Base-by-base conservation (phyloP, 2,329 filamentous ascomycete genomes). In the Alternaria sp. region DNA sequence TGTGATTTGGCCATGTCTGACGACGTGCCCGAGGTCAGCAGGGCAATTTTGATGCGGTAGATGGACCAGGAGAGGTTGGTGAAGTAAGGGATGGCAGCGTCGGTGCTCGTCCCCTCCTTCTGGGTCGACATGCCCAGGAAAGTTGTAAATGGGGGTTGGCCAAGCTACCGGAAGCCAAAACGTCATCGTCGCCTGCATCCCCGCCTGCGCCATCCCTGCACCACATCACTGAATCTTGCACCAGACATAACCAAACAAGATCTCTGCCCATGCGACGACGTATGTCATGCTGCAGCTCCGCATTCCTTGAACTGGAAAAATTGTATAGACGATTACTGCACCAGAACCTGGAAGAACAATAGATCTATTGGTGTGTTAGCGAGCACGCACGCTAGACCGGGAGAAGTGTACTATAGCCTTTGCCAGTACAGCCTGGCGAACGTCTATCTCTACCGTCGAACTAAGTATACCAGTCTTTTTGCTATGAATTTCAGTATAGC, bases 1-100 rank as follows among this genome's bases (percentile, higher is more conserved):
- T 77, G 71, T 61, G 77, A 78, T 70, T 82, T 81, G 44, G 75
- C 73, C 78, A 80, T 80, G 65, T 64, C 67, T 59, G 67, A 65
- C 49, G 58, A 58, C 25, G 62, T 58, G 71, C 67, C 67, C 61
- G 66, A 64, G 56, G 59, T 57, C 60, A 71, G 61, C 61, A 71
- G 62, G 51, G 67, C 59, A 53, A 68, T 72, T 63, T 69, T 68
- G 18, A 71, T 55, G 56, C 59, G 56, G 43, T 69, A 72, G 18
- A 70, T 69, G 26, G 59, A 63, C 55, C 65, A 70, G 55, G 66
- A 63, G 46, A 68, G 57, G 55, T 65, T 53, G 30, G 64, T 61
- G 44, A 70, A 68, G 58, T 67, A 68, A 54, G 67, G 66, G 61
- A 72, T 74, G 10, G 20, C 53, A 45, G 59, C 60, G 55, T 59